These are phyloP conservation scores for Onygena corvina DNA, from an alignment of 2,329 filamentous ascomycete genomes.

Conservation along the genomic window DNA sequence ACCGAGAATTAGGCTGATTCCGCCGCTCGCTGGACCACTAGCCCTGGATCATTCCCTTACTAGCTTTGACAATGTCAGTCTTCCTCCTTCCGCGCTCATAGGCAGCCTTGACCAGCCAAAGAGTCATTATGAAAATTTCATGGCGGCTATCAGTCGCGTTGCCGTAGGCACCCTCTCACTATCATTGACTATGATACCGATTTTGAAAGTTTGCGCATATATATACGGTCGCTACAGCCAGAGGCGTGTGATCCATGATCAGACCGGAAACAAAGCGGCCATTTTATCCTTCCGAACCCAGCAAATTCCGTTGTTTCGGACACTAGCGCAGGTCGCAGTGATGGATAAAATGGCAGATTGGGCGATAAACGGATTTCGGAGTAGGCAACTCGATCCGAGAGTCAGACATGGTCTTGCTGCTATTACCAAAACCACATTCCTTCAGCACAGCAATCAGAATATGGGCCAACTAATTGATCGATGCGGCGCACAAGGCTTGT, in stretches of 20 bases:
- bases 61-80: background rate
- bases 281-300: slow-evolving; percentile 7
- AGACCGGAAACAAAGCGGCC: background rate
- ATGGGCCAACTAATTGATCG: slow-evolving; percentile 1
- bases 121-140: slow-evolving; percentile 1
- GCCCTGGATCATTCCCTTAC: slow-evolving; percentile 4
- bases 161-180: background rate
- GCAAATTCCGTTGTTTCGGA: background rate
- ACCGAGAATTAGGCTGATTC: background rate
- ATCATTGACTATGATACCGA: background rate
- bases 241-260: background rate
- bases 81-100: slow-evolving; percentile 1
- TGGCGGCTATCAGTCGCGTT: background rate
- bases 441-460: background rate
- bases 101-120: background rate
- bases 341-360: background rate
- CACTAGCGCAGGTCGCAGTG: slow-evolving; percentile 5
- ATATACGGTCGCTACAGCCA: background rate
- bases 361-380: background rate
- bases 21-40: background rate
- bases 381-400: background rate
- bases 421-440: background rate
- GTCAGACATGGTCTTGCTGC: slow-evolving; percentile 1
- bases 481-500: slow-evolving; percentile 4
- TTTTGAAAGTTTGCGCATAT: slow-evolving; percentile 2